Evolutionary conservation across 2,329 filamentous ascomycete genomes (phyloP), one percentile per base, ranked within the genome.

Genomic region (Fusarium tjaetaba): DNA sequence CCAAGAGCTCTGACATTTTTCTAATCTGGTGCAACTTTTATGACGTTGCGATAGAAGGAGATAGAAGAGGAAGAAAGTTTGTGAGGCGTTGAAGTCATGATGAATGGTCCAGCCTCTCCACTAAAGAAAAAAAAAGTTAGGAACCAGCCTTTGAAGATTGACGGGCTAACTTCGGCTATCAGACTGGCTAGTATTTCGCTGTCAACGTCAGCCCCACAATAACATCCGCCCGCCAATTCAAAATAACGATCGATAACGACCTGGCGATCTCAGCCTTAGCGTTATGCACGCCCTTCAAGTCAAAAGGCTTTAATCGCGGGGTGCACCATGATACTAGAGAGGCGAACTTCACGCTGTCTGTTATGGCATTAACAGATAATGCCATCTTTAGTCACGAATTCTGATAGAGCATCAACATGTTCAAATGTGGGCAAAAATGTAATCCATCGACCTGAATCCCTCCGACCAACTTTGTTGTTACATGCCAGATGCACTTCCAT

Each of bases 1-100:
- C 88, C 49, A 89, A 87, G 61, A 87, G 87, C 74, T 89, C 86
- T 73, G 82, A 77, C 86, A 88, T 88, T 64, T 73, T 76, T 41
- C 57, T 70, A 70, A 61, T 68, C 57, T 45, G 43, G 55, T 26
- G 49, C 65, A 68, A 63, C 64, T 58, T 46, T 39, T 67, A 38
- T 28, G 34, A 65, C 39, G 56, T 52, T 53, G 52, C 26, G 53
- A 66, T 51, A 52, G 36, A 55, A 56, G 51, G 59, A 48, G 34
- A 59, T 49, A 55, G 55, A 38, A 52, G 62, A 55, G 43, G 56
- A 70, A 68, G 56, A 71, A 68, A 61, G 46, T 65, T 61, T 57
- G 57, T 43, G 49, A 63, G 62, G 45, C 63, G 45, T 38, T 65
- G 65, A 56, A 65, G 41, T 49, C 64, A 70, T 57, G 61, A 74